Percentiles rank a stretch among this genome's conserved stretches.
Evolutionary conservation across 1,139 yeast genomes (phyloP).

Genomic region (Suhomyces chickasaworum): DNA sequence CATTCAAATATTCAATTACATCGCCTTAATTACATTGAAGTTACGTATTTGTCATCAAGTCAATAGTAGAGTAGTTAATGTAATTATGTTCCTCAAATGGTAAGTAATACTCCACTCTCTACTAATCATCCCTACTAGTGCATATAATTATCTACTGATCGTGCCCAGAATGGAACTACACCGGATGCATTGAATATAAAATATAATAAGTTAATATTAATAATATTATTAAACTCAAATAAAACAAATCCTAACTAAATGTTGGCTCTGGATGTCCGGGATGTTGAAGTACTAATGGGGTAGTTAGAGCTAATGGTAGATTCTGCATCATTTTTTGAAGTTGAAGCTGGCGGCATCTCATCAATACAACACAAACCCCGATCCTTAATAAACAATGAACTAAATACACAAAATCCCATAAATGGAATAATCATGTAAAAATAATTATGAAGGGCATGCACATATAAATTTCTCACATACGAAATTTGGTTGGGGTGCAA

Average conservation of each 20-base stretch:
- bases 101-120: too few species aligned
- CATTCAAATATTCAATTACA: too few species aligned
- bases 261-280: slow-evolving; percentile 7
- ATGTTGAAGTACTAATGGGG: slow-evolving; percentile 6
- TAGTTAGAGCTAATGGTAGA: slow-evolving; percentile 14
- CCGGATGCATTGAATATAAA: not conserved
- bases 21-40: too few species aligned
- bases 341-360: slow-evolving; percentile 24
- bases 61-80: too few species aligned
- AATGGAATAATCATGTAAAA: slow-evolving; percentile 48
- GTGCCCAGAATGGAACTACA: not conserved
- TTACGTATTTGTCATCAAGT: too few species aligned
- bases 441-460: slow-evolving; percentile 39
- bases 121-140: not conserved
- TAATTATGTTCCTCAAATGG: too few species aligned
- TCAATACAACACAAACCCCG: slow-evolving; percentile 46
- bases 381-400: slow-evolving; percentile 41
- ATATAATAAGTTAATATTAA: too few species aligned
- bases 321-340: slow-evolving; percentile 14
- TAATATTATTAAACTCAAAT: not conserved
- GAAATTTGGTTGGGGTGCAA: slow-evolving; percentile 28
- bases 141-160: not conserved
- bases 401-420: slow-evolving; percentile 40
- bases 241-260: not conserved
- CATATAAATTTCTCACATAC: slow-evolving; percentile 34